These are phyloP conservation scores for Vickermania spadyakhi DNA, from an alignment of 208 protist species.

Conservation along the genomic window DNA sequence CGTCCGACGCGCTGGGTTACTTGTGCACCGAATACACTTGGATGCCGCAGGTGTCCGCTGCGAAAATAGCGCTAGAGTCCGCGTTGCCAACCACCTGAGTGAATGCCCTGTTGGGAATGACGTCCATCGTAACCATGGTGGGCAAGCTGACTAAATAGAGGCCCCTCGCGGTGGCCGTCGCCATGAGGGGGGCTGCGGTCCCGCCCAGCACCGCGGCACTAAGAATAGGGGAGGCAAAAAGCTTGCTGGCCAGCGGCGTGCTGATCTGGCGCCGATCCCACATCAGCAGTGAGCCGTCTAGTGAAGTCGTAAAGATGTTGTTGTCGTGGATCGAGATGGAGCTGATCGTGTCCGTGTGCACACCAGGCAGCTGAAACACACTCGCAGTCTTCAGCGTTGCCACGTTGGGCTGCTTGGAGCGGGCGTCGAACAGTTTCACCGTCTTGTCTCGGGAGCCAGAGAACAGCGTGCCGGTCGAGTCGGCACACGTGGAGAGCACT, in stretches of 20 bases:
- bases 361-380: conserved; percentile 12
- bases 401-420: conserved; percentile 7
- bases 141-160: conserved; percentile 40
- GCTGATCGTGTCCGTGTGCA: conserved; percentile 58
- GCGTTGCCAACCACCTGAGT: conserved; percentile 26
- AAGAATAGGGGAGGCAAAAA: conserved; percentile 39
- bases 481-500: conserved; percentile 34
- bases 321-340: conserved; percentile 36
- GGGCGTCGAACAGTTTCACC: conserved; percentile 74
- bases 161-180: conserved; percentile 50
- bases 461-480: conserved; percentile 49
- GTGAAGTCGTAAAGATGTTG: conserved; percentile 35
- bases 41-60: conserved; percentile 16
- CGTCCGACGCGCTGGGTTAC: conserved; percentile 1
- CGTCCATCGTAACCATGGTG: conserved; percentile 17
- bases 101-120: conserved; percentile 29
- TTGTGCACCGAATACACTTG: conserved; percentile 16
- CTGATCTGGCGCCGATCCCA: conserved; percentile 65
- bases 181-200: conserved; percentile 11
- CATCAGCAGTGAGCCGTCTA: conserved; percentile 56
- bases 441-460: conserved; percentile 49
- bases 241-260: conserved; percentile 19
- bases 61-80: conserved; percentile 26
- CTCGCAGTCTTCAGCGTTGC: conserved; percentile 1
- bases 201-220: conserved; percentile 22